Base-by-base conservation (phyloP, 2,329 filamentous ascomycete species). In the Xylariaceae sp. region DNA sequence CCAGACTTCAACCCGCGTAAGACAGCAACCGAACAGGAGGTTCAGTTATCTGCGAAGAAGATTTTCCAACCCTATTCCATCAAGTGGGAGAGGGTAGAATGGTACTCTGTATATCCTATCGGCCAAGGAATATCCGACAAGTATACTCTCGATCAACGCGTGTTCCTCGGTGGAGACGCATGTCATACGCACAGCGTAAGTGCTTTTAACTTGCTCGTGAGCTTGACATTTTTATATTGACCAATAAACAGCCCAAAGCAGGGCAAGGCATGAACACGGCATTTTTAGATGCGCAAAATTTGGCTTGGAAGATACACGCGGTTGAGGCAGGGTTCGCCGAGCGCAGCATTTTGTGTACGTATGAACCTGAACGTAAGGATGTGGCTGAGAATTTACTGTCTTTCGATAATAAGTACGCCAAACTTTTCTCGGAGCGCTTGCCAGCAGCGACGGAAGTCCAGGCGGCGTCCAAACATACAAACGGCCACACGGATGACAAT, bases 241-340 rank as follows among this genome's bases (percentile, higher is more conserved):
- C 40, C n/a, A 11, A 70, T 79, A 44, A 76, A 79, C 63, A 84
- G 81, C 87, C 87, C 36, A 90, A 89, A 74, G 87, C 87, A 31
- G 87, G 87, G 1, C 87, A 90, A 69, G 87, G 87, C 31, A 90
- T 90, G 88, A 90, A 90, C 64, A 88, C 87, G 0, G 87, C 86
- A 3, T 90, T 90, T 71, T 75, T 88, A 47, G 88, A 93, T 60
- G 90, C 90, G 1, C 82, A 90, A 54, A 97, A 97, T 69, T 77
- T 97, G 39, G 92, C 92, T 7, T 97, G 92, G 92, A 97, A 97
- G 75, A 89, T 97, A 47, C 92, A 96, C 67, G 85, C 89, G 34
- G 93, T 97, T 10, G 91, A 96, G 67, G 79, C 80, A 22, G 90
- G 90, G 12, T 89, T 96, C 60, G 89, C 90, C 1, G 74, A 84